phyloP scores from a whole-genome alignment of 2,329 filamentous ascomycete species.

The Drechslerella dactyloides region DNA sequence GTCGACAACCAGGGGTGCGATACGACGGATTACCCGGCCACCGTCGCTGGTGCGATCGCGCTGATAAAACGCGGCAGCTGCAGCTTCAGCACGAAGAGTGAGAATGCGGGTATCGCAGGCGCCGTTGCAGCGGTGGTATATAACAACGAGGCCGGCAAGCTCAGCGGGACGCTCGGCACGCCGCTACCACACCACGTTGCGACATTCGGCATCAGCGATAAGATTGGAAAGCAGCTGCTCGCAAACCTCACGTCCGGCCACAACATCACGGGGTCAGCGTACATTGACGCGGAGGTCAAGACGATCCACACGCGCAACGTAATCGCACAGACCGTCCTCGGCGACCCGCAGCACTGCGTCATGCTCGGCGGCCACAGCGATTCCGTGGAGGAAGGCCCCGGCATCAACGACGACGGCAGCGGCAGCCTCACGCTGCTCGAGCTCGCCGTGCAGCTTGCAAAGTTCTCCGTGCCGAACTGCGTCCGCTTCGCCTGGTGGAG shows the following conservation, averaged over 20 bases:
- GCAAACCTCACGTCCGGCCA: constrained; percentile 57
- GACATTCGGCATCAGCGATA: constrained; percentile 40
- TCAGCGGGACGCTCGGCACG: constrained; percentile 73
- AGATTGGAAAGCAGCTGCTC: constrained; percentile 17
- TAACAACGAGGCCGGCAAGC: constrained; percentile 70
- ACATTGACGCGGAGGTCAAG: constrained; percentile 66
- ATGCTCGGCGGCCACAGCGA: constrained; percentile 72
- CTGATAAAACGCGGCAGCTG: constrained; percentile 74
- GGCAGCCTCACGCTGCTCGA: constrained; percentile 65
- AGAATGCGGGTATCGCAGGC: constrained; percentile 70
- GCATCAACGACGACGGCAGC: constrained; percentile 62
- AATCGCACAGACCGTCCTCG: constrained; percentile 67
- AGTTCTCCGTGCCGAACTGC: constrained; percentile 69
- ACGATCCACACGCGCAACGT: constrained; percentile 67
- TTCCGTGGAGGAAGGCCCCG: constrained; percentile 68
- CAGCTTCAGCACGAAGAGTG: constrained; percentile 74
- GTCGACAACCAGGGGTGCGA: constrained; percentile 70
- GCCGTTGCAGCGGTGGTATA: constrained; percentile 76
- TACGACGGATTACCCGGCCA: constrained; percentile 68
- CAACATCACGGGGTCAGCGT: constrained; percentile 65
- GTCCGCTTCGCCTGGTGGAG: constrained; percentile 73
- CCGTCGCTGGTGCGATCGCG: constrained; percentile 69
- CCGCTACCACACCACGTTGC: constrained; percentile 57
- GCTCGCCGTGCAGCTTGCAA: constrained; percentile 66
- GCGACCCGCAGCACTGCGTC: constrained; percentile 69